Conservation (phyloP, 495 filamentous ascomycete species). For the Penicillium turbatum region DNA sequence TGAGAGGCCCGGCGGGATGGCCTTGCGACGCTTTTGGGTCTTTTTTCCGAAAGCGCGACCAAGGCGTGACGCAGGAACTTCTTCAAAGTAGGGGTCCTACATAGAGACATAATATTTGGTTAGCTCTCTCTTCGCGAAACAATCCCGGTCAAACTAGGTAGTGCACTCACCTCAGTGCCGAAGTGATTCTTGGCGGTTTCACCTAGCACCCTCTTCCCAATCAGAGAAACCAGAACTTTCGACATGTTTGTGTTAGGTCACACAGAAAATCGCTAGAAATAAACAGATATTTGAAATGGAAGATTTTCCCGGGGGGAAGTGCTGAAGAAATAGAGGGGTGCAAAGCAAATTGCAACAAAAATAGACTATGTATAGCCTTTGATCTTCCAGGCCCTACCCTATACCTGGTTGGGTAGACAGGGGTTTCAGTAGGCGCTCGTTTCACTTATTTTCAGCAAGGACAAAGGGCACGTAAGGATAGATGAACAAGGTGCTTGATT, state of each 20-base stretch:
- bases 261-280: background rate
- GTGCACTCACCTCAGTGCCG: constrained; percentile 56
- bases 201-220: constrained; percentile 62
- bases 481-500: background rate
- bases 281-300: background rate
- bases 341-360: constrained; percentile 19
- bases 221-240: constrained; percentile 47
- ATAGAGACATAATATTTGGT: constrained; percentile 1
- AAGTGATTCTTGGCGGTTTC: constrained; percentile 63
- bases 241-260: constrained; percentile 43
- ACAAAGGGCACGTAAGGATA: background rate
- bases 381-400: background rate
- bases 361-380: constrained; percentile 16
- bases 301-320: background rate
- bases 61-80: constrained; percentile 64
- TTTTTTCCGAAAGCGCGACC: constrained; percentile 54
- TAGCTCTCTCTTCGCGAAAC: background rate
- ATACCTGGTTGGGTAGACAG: constrained; percentile 7
- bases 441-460: background rate
- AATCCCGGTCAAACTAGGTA: background rate
- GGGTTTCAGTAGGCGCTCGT: constrained; percentile 18
- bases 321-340: constrained; percentile 14
- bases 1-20: constrained; percentile 67
- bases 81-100: constrained; percentile 71
- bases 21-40: constrained; percentile 64